phyloP scores from a whole-genome alignment of 2,329 filamentous ascomycete genomes.

The Lizonia empirigonia region DNA sequence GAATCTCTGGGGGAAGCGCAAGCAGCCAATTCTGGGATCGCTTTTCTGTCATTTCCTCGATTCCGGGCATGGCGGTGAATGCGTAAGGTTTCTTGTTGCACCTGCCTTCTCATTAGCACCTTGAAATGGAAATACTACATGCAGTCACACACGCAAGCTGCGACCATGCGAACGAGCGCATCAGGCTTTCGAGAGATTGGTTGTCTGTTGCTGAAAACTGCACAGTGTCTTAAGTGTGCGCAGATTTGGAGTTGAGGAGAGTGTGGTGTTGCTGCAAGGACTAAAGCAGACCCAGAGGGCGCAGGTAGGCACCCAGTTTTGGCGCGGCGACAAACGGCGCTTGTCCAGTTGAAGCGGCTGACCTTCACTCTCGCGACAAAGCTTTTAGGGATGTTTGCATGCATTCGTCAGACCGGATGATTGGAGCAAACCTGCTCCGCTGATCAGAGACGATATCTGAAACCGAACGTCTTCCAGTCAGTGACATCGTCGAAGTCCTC shows the following conservation, averaged over 20 bases:
- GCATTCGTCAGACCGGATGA: too few species aligned
- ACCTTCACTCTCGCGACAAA: background rate
- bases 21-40: background rate
- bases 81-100: background rate
- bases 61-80: background rate
- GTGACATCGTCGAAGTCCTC: constrained; percentile 37
- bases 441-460: constrained; percentile 31
- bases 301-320: background rate
- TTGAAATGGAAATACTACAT: too few species aligned
- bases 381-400: too few species aligned
- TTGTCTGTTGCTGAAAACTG: background rate
- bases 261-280: background rate
- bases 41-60: background rate
- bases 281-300: background rate
- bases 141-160: background rate
- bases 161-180: background rate
- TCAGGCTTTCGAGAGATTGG: background rate
- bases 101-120: background rate
- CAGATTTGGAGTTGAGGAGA: background rate
- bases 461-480: constrained; percentile 33
- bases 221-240: background rate
- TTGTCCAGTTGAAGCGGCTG: background rate
- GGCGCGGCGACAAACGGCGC: background rate
- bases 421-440: too few species aligned
- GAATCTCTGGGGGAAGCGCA: background rate